phyloP scores from a whole-genome alignment of 305 asterid species.

The Fraxinus floribunda region DNA sequence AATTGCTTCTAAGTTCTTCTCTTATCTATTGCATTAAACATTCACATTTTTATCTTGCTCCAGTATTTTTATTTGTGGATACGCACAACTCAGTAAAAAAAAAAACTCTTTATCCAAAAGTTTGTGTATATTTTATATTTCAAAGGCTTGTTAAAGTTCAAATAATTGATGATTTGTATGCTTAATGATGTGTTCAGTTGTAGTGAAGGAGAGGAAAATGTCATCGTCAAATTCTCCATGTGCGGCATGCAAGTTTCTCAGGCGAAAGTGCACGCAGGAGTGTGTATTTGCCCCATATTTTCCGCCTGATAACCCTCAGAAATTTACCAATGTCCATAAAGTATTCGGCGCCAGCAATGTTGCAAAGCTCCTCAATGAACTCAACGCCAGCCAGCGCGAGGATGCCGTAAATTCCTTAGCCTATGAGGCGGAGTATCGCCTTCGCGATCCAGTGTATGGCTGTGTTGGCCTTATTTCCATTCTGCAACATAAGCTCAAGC shows the following conservation, averaged over 20 bases:
- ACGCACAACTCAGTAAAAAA: constrained; percentile 11
- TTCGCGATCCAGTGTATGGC: constrained; percentile 82
- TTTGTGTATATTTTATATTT: background rate
- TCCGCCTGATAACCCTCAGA: constrained; percentile 79
- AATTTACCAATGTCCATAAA: constrained; percentile 72
- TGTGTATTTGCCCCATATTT: constrained; percentile 84
- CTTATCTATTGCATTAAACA: constrained; percentile 22
- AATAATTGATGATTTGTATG: background rate
- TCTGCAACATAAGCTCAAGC: constrained; percentile 62
- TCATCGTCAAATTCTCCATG: constrained; percentile 81
- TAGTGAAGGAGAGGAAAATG: constrained; percentile 39
- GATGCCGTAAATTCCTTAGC: constrained; percentile 84
- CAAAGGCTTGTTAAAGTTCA: background rate
- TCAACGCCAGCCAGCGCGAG: constrained; percentile 55
- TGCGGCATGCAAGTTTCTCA: constrained; percentile 86
- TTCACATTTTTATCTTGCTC: background rate
- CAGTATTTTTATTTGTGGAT: background rate
- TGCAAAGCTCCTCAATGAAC: constrained; percentile 68
- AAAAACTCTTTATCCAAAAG: background rate
- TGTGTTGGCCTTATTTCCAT: constrained; percentile 81
- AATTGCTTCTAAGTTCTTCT: constrained; percentile 34
- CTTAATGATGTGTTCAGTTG: constrained; percentile 24
- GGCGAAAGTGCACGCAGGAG: constrained; percentile 84
- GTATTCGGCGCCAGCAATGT: constrained; percentile 88
- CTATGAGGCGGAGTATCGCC: constrained; percentile 74